A percentile compares a stretch with the other conserved stretches of the same genome.
Evolutionary conservation across 345 rosid genomes (phyloP).

Genomic region (Rhizophora apiculata): DNA sequence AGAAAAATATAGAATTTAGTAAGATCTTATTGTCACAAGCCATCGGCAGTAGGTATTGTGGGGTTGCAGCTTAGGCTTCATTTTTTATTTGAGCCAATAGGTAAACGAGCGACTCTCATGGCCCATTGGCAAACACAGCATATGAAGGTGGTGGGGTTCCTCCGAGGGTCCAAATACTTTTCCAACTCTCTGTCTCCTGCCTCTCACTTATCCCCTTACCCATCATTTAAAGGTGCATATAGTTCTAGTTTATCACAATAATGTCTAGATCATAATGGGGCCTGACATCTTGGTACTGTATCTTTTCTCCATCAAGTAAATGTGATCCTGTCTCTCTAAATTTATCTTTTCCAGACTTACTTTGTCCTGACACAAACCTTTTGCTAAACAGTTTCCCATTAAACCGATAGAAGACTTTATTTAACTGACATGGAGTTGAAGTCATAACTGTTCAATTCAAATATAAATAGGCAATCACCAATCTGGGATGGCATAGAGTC

Average conservation of each 20-base stretch:
- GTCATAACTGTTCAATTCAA: neutral
- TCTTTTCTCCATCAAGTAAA: neutral
- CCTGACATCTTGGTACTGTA: neutral
- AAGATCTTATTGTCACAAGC: neutral
- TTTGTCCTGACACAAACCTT: neutral
- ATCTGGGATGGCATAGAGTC: neutral
- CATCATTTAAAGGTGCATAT: conserved; percentile 11
- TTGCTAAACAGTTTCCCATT: no score
- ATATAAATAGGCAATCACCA: neutral
- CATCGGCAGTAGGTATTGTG: neutral
- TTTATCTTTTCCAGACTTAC: neutral
- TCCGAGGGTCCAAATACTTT: conserved; percentile 1
- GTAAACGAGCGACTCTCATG: neutral
- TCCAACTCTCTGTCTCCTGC: conserved; percentile 11
- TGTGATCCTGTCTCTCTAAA: conserved; percentile 4
- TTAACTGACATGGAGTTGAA: no score
- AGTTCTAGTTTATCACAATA: neutral
- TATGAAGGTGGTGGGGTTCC: conserved; percentile 18
- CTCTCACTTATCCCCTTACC: conserved; percentile 19
- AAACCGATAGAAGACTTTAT: no score
- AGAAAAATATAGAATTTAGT: neutral
- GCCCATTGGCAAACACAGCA: conserved; percentile 10
- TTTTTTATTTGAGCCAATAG: neutral
- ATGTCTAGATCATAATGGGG: neutral
- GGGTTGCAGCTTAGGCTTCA: neutral